Base-by-base conservation (phyloP, 2,329 filamentous ascomycete genomes). In the Magnaporthales sp. region DNA sequence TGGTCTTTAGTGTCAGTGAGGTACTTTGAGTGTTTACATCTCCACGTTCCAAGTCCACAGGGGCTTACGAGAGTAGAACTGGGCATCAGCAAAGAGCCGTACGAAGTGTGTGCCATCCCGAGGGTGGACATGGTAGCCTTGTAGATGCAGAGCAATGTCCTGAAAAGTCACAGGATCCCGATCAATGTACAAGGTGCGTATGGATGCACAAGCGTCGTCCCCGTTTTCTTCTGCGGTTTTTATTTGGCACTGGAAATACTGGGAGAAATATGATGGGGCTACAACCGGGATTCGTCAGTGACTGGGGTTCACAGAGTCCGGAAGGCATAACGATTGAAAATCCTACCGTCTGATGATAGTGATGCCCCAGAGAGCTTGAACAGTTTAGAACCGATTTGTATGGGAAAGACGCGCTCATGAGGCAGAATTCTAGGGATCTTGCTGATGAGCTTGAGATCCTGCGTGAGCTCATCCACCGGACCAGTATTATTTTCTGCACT, bases 221-320 rank as follows among this genome's bases (percentile, higher is more conserved):
- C 85, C 85, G 67, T 84, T 83, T 62, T 85, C 82, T 68, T 87
- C 84, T 63, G 85, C 89, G 71, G 82, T 79, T 67, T 86, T 84
- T 56, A 97, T 78, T 78, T 97, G 93, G 72, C 91, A 91, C 71
- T 89, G 84, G 77, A 98, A 98, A 80, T 95, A 97, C 72, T 92
- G 90, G 24, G 94, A 96, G 79, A 98, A 97, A 77, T 97, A 97
- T 64, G 93, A 97, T 67, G 94, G 94, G 73, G 93, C 94, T 96
- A 58, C n/a, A 24, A 6, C 22, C 24, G 3, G 54, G 11, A 4
- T 26, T 58, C 54, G 24, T 24, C 22, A 58, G 54, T 24, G 22
- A 69, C 69, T 27, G 65, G 65, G 68, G 24, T 24, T 30, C 29
- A 26, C 30, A 19, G 2, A 64, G 29, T 27, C 63, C 8, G 27